These are phyloP conservation scores for Penicillium argentinense DNA, from an alignment of 495 filamentous ascomycete genomes.

Conservation along the genomic window DNA sequence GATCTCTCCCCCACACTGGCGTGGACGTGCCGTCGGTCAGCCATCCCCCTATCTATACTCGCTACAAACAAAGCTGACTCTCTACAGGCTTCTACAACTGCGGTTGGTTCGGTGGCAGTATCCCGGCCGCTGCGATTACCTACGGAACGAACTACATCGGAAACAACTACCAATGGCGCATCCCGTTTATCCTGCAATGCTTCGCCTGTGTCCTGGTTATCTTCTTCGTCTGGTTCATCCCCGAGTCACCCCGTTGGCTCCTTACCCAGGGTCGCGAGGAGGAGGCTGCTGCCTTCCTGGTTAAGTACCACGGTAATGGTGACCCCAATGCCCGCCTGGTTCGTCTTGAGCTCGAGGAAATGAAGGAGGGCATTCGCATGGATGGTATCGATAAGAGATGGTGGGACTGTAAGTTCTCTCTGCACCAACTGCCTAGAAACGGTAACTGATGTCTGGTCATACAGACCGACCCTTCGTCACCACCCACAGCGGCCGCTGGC, in stretches of 20 bases:
- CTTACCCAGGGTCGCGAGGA: conserved; percentile 52
- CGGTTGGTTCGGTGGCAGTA: conserved; percentile 58
- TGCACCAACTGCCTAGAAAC: no score
- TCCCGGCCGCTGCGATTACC: conserved; percentile 44
- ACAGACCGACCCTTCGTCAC: conserved; percentile 57
- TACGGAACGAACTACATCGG: conserved; percentile 43
- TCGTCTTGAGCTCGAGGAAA: conserved; percentile 56
- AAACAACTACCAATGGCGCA: conserved; percentile 53
- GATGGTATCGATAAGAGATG: conserved; percentile 62
- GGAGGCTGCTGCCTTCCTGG: conserved; percentile 53
- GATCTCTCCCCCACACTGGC: conserved; percentile 71
- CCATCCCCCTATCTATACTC: not conserved
- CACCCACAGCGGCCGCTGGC: conserved; percentile 58
- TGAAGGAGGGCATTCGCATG: conserved; percentile 54
- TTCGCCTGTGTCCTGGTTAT: conserved; percentile 53
- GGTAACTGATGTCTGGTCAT: no score
- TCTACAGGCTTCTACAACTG: conserved; percentile 54
- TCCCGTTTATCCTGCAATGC: conserved; percentile 52
- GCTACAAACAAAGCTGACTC: not conserved
- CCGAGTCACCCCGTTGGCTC: conserved; percentile 62
- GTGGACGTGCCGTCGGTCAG: conserved; percentile 57
- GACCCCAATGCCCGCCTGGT: conserved; percentile 53
- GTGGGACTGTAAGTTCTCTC: conserved; percentile 57
- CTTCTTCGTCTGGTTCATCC: conserved; percentile 57
- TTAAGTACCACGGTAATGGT: conserved; percentile 60